Base-by-base conservation (phyloP, 2,329 filamentous ascomycete genomes). In the Trichoderma sp. region DNA sequence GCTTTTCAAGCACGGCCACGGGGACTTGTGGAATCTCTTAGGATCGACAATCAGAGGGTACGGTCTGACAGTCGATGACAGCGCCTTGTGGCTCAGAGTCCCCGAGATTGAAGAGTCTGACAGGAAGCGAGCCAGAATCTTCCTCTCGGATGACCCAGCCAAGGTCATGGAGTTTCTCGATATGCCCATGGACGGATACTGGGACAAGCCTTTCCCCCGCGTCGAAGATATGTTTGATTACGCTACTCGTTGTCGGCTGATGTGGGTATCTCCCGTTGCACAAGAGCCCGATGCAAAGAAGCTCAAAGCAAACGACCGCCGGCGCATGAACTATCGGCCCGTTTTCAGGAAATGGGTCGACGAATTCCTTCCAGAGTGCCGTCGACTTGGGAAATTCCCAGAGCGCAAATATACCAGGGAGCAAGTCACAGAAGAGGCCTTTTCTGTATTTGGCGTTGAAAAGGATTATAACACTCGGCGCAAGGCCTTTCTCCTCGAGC, bases 1-100 rank as follows among this genome's bases (percentile, higher is more conserved):
- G 50, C 83, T 90, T 4, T 95, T 95, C 83, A 90, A 90, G 78
- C 87, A 92, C 53, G 89, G 90, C 0, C 94, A 96, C 79, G 92
- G 93, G n/a, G 94, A 96, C 78, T 75, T 91, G 0, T 91, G 91
- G 88, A 93, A 90, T 76, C 81, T 91, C 9, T 81, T 96, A 0
- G 92, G 93, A 6, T 86, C 88, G 21, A 89, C 87, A 9, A 90
- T 94, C 77, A 88, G 92, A 0, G 88, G 88, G 0, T 88, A 91
- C 45, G 93, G 93, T 2, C 88, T 97, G 8, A 93, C 90, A 0
- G 85, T 91, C 29, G 92, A 91, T 78, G 89, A 94, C 68, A 82
- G 81, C 14, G 93, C 90, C 2, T 83, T 97, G 1, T 90, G 88
- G 81, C 79, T 96, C 0, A 89, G 93, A 0, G 88, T 95, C 18